phyloP scores from a whole-genome alignment of 2,329 filamentous ascomycete genomes.

The Fusarium sp. region DNA sequence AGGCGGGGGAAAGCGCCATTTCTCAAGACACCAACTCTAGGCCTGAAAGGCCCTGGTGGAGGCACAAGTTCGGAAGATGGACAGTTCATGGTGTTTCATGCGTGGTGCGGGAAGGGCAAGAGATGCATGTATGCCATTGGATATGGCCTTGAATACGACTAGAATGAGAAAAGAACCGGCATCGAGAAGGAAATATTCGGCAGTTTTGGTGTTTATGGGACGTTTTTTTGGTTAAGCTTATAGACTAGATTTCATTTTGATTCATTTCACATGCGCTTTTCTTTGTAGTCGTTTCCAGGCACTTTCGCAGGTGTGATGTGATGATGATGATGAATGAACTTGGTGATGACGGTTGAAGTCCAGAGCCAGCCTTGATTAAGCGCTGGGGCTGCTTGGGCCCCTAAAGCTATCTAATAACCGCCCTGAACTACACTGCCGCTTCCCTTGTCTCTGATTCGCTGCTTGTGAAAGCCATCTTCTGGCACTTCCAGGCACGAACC shows the following conservation, averaged over 20 bases:
- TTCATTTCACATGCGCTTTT: neutral
- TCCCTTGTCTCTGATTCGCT: conserved; percentile 18
- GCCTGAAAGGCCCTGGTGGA: conserved; percentile 55
- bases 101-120: conserved; percentile 45
- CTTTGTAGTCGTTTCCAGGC: neutral
- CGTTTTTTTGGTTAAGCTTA: neutral
- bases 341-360: neutral
- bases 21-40: conserved; percentile 51
- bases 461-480: neutral
- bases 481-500: conserved; percentile 11
- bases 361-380: conserved; percentile 7
- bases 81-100: conserved; percentile 51
- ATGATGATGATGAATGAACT: conserved; percentile 7
- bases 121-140: conserved; percentile 52
- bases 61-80: conserved; percentile 49
- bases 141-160: conserved; percentile 22
- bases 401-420: conserved; percentile 5
- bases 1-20: conserved; percentile 45
- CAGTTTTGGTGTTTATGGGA: conserved; percentile 11
- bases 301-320: neutral
- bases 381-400: conserved; percentile 16
- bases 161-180: neutral
- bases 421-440: neutral
- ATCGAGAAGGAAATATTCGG: neutral
- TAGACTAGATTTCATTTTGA: neutral